Evolutionary conservation across 805 yeast genomes (phyloP).

Genomic region (Metschnikowia gruessii): DNA sequence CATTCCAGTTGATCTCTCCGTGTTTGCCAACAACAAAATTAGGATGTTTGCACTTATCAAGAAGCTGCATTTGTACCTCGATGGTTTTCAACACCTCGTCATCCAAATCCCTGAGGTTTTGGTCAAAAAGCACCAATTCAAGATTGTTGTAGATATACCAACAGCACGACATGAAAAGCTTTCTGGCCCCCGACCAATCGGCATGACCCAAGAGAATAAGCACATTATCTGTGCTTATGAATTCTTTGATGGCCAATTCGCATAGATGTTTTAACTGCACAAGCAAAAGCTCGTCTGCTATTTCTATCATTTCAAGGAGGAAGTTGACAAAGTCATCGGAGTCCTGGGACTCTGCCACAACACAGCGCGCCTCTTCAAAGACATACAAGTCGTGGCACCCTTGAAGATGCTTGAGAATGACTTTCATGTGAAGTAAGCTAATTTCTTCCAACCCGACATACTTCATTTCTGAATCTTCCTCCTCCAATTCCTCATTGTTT

Average conservation of each 20-base stretch:
- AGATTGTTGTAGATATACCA: constrained; percentile 69
- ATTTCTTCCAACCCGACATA: constrained; percentile 45
- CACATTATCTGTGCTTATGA: constrained; percentile 59
- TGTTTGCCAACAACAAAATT: constrained; percentile 21
- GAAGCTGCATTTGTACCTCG: constrained; percentile 28
- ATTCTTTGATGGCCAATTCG: constrained; percentile 57
- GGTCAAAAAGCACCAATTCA: constrained; percentile 56
- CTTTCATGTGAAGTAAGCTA: constrained; percentile 39
- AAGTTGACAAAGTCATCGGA: constrained; percentile 48
- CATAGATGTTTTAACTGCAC: constrained; percentile 57
- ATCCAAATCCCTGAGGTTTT: constrained; percentile 28
- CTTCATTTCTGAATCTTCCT: constrained; percentile 15
- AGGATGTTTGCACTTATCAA: constrained; percentile 27
- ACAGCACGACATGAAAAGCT: constrained; percentile 57
- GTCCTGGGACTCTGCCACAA: constrained; percentile 7
- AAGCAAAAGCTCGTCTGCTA: constrained; percentile 62
- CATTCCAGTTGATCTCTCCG: constrained; percentile 18
- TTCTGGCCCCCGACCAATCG: constrained; percentile 46
- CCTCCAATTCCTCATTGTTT: neutral
- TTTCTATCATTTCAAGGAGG: constrained; percentile 55
- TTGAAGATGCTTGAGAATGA: constrained; percentile 53
- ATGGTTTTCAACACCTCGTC: constrained; percentile 24
- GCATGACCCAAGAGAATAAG: constrained; percentile 55
- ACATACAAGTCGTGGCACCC: constrained; percentile 47
- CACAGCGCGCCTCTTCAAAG: constrained; percentile 27